Evolutionary conservation across 2,329 filamentous ascomycete species (phyloP).

Genomic region (Chalaropsis thielavioides): DNA sequence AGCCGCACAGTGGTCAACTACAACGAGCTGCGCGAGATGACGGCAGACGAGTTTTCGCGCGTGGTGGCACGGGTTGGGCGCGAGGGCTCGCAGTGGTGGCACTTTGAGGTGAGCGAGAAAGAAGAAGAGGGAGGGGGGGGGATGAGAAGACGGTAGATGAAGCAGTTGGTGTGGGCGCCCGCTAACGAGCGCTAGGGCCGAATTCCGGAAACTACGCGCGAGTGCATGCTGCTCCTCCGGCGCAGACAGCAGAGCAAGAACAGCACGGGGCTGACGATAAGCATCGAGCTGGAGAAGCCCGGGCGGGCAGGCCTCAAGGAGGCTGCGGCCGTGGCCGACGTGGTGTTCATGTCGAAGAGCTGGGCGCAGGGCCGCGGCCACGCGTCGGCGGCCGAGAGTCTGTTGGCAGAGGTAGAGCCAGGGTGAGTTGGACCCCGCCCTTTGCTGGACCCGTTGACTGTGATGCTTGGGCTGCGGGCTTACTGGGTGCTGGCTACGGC

Average conservation of each 20-base stretch:
- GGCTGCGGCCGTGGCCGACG: slow-evolving; percentile 48
- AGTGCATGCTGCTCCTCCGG: slow-evolving; percentile 36
- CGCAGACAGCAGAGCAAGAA: slow-evolving; percentile 32
- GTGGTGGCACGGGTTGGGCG: slow-evolving; percentile 26
- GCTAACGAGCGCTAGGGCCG: slow-evolving; percentile 39
- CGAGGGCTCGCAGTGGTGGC: slow-evolving; percentile 41
- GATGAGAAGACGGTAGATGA: neutral
- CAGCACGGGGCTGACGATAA: slow-evolving; percentile 38
- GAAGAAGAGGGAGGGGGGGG: neutral
- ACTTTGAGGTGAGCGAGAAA: slow-evolving; percentile 49
- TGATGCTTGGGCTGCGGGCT: neutral
- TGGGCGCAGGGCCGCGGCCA: slow-evolving; percentile 47
- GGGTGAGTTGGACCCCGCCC: too few relatives aligned
- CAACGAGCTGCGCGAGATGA: slow-evolving; percentile 56
- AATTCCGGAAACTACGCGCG: slow-evolving; percentile 43
- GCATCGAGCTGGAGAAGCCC: slow-evolving; percentile 61
- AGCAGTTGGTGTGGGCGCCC: neutral
- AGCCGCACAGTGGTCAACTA: slow-evolving; percentile 58
- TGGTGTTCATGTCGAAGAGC: slow-evolving; percentile 57
- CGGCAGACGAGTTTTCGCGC: slow-evolving; percentile 40
- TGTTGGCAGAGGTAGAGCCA: slow-evolving; percentile 25
- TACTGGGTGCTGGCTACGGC: neutral
- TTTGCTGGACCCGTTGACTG: too few relatives aligned
- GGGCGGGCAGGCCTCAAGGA: slow-evolving; percentile 42
- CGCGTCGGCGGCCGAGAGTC: slow-evolving; percentile 30